These are phyloP conservation scores for Dioscorea alata DNA, from an alignment of 106 monocot species.

Conservation along the genomic window DNA sequence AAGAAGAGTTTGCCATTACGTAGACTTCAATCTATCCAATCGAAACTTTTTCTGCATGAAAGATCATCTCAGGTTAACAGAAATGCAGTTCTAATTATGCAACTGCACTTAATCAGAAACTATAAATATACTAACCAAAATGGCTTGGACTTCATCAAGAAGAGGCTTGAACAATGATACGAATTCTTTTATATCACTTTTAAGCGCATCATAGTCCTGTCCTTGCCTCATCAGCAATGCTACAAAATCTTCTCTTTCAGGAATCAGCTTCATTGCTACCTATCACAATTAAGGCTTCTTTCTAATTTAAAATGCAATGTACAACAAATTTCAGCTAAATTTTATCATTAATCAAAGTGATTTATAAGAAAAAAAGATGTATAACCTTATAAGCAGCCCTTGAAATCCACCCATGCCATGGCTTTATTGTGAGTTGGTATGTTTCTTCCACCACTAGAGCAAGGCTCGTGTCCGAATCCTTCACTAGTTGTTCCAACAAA, in stretches of 20 bases:
- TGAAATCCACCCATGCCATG: conserved; percentile 95
- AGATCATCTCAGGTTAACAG: not conserved
- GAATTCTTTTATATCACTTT: conserved; percentile 40
- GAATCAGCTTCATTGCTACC: conserved; percentile 77
- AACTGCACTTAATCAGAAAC: not conserved
- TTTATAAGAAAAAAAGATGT: not conserved
- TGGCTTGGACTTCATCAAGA: conserved; percentile 41
- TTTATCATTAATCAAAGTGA: not conserved
- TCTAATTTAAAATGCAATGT: not conserved
- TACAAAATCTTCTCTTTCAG: conserved; percentile 51
- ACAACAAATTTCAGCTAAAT: not conserved
- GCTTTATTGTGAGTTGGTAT: conserved; percentile 57
- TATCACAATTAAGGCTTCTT: conserved; percentile 4
- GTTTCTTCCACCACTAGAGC: conserved; percentile 73
- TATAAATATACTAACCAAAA: conserved; percentile 33
- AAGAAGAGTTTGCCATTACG: not conserved
- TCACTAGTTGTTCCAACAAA: conserved; percentile 41
- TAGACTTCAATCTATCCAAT: conserved; percentile 58
- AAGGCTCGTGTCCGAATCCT: conserved; percentile 36
- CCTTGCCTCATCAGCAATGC: conserved; percentile 40
- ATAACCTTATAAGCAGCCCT: conserved; percentile 74
- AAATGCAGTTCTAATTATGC: not conserved
- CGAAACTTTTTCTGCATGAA: conserved; percentile 36
- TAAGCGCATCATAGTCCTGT: conserved; percentile 37
- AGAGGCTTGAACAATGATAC: conserved; percentile 36